Conservation (phyloP, 495 filamentous ascomycete species). For the Penicillium samsonianum region DNA sequence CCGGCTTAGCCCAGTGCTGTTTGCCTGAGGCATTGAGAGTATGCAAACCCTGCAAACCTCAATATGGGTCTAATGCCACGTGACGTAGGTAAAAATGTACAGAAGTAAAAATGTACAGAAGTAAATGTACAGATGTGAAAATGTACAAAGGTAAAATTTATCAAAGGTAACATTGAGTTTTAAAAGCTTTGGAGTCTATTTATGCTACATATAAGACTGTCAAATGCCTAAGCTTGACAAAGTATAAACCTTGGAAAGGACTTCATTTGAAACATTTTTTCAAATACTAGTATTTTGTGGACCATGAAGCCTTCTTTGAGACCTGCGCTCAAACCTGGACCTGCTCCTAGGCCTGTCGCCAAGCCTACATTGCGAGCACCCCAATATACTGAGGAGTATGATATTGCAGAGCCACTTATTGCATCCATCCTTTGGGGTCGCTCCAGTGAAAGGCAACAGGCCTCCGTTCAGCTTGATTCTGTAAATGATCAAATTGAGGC, state of each 20-base stretch:
- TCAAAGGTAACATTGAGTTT: too few species aligned
- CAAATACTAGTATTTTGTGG: not conserved
- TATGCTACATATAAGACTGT: not conserved
- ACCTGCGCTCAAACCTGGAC: not conserved
- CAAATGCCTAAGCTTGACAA: not conserved
- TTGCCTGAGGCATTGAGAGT: too few species aligned
- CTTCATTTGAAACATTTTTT: not conserved
- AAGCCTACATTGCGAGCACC: not conserved
- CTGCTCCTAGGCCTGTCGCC: not conserved
- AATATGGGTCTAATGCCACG: not conserved
- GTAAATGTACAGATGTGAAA: not conserved
- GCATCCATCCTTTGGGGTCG: slow-evolving; percentile 2
- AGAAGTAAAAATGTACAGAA: not conserved
- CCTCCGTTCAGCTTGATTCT: slow-evolving; percentile 1
- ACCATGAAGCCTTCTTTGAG: slow-evolving; percentile 1
- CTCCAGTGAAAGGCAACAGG: not conserved
- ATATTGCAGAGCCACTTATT: slow-evolving; percentile 1
- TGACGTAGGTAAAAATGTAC: not conserved
- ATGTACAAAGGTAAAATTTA: not conserved
- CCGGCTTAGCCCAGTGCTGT: too few species aligned
- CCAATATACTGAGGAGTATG: slow-evolving; percentile 1
- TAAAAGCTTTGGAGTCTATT: not conserved
- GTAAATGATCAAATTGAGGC: not conserved
- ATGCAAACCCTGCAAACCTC: too few species aligned
- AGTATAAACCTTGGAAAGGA: not conserved